Conservation (phyloP, 2,329 filamentous ascomycete genomes). For the Xylaria sp. region DNA sequence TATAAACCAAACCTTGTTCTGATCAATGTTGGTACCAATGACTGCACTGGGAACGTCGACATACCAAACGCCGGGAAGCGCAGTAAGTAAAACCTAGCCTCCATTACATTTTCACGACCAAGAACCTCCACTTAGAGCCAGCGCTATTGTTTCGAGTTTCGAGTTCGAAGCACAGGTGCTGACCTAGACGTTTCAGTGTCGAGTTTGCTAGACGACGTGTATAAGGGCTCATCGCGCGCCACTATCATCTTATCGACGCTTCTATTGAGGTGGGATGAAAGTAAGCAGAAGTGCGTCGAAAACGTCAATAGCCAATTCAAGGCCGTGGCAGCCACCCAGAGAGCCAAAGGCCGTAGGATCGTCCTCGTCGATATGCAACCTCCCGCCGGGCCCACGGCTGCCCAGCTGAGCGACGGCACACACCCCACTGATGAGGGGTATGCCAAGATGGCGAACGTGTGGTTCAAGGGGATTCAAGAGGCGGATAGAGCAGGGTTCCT, state of each 20-base stretch:
- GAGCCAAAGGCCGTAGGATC: constrained; percentile 33
- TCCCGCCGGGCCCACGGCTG: constrained; percentile 32
- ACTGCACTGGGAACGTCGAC: constrained; percentile 43
- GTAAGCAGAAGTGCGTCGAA: constrained; percentile 33
- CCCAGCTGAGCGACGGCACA: constrained; percentile 43
- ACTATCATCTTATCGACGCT: constrained; percentile 45
- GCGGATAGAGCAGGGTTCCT: constrained; percentile 35
- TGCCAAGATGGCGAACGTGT: constrained; percentile 44
- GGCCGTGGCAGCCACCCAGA: constrained; percentile 32
- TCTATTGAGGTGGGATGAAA: constrained; percentile 36
- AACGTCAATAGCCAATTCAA: constrained; percentile 40
- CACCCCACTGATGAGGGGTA: constrained; percentile 46
- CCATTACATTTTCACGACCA: not conserved
- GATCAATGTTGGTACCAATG: constrained; percentile 49
- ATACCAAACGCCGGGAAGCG: constrained; percentile 38
- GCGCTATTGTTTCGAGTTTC: not conserved
- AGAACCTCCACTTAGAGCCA: not conserved
- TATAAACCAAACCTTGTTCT: constrained; percentile 46
- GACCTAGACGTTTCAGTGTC: constrained; percentile 25
- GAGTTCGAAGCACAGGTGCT: not conserved
- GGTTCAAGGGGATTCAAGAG: constrained; percentile 40
- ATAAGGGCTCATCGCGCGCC: constrained; percentile 36
- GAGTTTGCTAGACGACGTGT: constrained; percentile 41
- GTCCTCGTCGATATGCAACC: constrained; percentile 45
- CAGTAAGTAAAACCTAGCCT: constrained; percentile 14